A percentile compares a stretch with the other conserved stretches of the same genome.
These are phyloP conservation scores for Trichoderma afroharzianum DNA, from an alignment of 2,329 filamentous ascomycete species.

Conservation along the genomic window DNA sequence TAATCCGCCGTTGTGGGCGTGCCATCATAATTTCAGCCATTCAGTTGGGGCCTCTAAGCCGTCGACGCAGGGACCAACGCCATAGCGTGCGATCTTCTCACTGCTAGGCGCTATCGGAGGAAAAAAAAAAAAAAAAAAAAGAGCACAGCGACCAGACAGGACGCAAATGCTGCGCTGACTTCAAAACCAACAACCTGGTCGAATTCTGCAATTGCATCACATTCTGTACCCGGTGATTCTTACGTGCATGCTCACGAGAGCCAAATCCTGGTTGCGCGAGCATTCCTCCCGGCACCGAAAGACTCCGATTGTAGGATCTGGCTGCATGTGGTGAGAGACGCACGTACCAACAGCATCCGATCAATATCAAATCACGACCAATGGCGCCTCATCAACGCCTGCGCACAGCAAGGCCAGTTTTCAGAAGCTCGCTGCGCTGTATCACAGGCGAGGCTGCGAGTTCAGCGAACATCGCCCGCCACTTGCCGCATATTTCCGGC, in stretches of 20 bases:
- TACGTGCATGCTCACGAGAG: background rate
- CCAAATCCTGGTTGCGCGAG: background rate
- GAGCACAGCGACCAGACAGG: background rate
- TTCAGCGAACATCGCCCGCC: background rate
- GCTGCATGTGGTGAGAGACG: background rate
- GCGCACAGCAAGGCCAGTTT: background rate
- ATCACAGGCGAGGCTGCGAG: background rate
- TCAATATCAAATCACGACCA: background rate
- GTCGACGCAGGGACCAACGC: conserved; percentile 2
- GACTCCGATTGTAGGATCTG: background rate
- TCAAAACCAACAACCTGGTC: background rate
- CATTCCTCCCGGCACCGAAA: background rate
- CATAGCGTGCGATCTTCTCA: background rate
- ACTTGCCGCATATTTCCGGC: conserved; percentile 14
- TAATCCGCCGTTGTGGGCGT: background rate
- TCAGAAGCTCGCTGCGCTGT: background rate
- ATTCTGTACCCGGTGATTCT: background rate
- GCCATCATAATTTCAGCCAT: background rate
- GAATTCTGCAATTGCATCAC: background rate
- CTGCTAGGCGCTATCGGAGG: background rate
- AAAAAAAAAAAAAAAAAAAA: background rate
- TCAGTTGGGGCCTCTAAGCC: background rate
- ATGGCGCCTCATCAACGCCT: conserved; percentile 15
- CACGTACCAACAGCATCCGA: background rate
- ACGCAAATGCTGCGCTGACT: background rate